Base-by-base conservation (phyloP, 2,329 filamentous ascomycete species). In the Pseudogymnoascus pannorum region DNA sequence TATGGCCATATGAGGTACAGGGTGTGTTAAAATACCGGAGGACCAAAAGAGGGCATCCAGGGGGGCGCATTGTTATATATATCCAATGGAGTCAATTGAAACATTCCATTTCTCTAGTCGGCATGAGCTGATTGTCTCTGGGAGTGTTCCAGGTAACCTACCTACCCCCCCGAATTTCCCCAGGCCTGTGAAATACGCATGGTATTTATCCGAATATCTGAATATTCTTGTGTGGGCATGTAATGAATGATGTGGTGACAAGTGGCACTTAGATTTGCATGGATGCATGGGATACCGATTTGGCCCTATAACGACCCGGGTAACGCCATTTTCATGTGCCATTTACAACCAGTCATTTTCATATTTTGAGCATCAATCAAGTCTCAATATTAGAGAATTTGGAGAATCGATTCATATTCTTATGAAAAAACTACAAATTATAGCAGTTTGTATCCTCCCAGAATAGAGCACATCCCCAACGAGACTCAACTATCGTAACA, bases 1-100 rank as follows among this genome's bases (percentile, higher is more conserved):
- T 42, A 24, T 24, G 26, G 57, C 26, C 29, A 59, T 35, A 38
- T 24, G 26, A 38, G 29, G 35, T 40, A 35, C 40, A 42, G 40
- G 40, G 40, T 42, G 35, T 38, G 57, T 59, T 59, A 33, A 35
- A 29, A 59, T 59, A 59, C 26, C 35, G 57, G 33, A n/a, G 57
- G 20, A 35, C 22, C 35, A 40, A 58, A 58, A 59, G 57, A 40
- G 14, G 35, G 57, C 33, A 38, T 33, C 48, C 48, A 29, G 24
- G 24, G 14, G 18, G 29, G 57, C 29, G 57, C 57, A 35, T 59
- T 59, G 29, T 59, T 24, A 33, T 59, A 35, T 24, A 59, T 26
- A 31, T 29, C 51, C 31, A 57, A 29, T 29, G 26, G 51, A 57
- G 51, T 57, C 24, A 29, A 31, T 35, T 57, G 51, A 57, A 35